Conservation (phyloP, 495 filamentous ascomycete genomes). For the Chaetomidium leptoderma region DNA sequence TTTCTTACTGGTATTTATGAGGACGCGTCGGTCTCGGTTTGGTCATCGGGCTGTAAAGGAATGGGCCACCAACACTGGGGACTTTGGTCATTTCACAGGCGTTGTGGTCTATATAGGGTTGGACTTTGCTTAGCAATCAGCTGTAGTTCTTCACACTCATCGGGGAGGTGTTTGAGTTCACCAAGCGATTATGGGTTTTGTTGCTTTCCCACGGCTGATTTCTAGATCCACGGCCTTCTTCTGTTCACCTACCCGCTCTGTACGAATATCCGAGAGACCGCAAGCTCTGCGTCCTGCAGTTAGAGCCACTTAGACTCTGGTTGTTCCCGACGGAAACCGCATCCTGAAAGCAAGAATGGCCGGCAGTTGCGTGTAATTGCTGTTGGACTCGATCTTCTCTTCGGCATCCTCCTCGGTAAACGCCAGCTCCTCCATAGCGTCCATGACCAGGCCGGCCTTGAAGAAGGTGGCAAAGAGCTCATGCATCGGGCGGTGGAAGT, state of each 20-base stretch:
- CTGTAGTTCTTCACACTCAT: neutral
- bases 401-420: conserved; percentile 30
- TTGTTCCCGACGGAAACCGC: conserved; percentile 10
- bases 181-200: too few species aligned
- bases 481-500: conserved; percentile 41
- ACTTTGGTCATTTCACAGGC: too few species aligned
- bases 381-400: conserved; percentile 25
- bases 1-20: too few species aligned
- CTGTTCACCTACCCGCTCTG: too few species aligned
- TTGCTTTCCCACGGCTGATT: neutral
- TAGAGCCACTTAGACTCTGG: neutral
- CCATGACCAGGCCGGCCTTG: conserved; percentile 35
- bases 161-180: too few species aligned
- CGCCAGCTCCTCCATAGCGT: conserved; percentile 41
- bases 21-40: neutral
- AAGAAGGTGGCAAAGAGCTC: conserved; percentile 41
- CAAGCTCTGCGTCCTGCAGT: neutral
- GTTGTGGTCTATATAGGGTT: neutral
- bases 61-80: too few species aligned
- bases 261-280: too few species aligned
- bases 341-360: conserved; percentile 36
- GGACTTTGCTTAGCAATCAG: neutral
- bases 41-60: neutral
- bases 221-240: neutral
- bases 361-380: conserved; percentile 39